These are phyloP conservation scores for Phaeotremella fagi DNA, from an alignment of 768 basidiomycete genomes.

Conservation along the genomic window DNA sequence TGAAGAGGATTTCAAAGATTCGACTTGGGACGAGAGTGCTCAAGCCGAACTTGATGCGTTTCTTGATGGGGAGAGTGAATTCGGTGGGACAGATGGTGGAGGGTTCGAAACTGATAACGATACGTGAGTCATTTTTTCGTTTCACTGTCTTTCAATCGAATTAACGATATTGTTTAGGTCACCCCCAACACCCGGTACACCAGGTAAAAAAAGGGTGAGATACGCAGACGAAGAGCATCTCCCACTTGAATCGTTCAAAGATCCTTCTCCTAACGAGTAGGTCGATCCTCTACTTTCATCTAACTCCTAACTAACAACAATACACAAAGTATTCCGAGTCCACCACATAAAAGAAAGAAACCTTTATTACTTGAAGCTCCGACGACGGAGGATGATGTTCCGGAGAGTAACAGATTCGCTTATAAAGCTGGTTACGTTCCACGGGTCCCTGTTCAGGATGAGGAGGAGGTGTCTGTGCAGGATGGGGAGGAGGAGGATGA, in stretches of 20 bases:
- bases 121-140: neutral
- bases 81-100: constrained; percentile 13
- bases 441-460: constrained; percentile 22
- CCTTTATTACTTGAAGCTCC: constrained; percentile 24
- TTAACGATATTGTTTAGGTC: neutral
- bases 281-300: neutral
- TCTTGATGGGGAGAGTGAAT: constrained; percentile 52
- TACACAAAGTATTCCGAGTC: neutral
- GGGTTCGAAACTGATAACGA: neutral
- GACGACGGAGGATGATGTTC: constrained; percentile 9
- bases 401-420: constrained; percentile 19
- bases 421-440: too few relatives aligned
- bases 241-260: constrained; percentile 39
- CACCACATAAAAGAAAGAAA: constrained; percentile 23
- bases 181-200: constrained; percentile 25
- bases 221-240: constrained; percentile 42
- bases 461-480: constrained; percentile 51
- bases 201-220: constrained; percentile 34
- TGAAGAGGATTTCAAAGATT: constrained; percentile 15
- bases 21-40: constrained; percentile 63
- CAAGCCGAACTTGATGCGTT: constrained; percentile 83
- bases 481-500: constrained; percentile 18
- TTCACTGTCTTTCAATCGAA: neutral
- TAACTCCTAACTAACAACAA: neutral
- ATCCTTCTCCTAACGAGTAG: constrained; percentile 22